Base-by-base conservation (phyloP, 805 yeast genomes). In the Kazachstania africana region DNA sequence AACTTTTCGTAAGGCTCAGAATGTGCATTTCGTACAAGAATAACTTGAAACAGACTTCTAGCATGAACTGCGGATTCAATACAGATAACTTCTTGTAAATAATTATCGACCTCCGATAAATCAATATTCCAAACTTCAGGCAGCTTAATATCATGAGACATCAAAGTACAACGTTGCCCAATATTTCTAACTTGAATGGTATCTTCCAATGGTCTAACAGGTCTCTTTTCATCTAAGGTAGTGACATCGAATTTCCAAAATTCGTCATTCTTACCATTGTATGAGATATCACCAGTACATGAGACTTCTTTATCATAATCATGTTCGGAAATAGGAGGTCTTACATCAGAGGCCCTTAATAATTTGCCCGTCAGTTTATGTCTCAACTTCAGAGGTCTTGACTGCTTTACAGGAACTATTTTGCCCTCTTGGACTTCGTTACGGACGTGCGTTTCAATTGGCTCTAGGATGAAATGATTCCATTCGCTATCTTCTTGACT, bases 281-380 rank as follows among this genome's bases (percentile, higher is more conserved):
- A 71, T 1, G 74, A 70, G 5, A 63, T 54, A 53, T 69, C 70
- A 4, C 88, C 91, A 35, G 73, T 48, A 40, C 83, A 74, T 17
- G 82, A 69, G 1, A 85, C 94, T 55, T 85, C 94, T 40, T 68
- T 70, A 48, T 85, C 78, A 55, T 88, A 87, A 35, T 91, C 97
- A 47, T 83, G 91, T 49, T 83, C 94, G 8, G 88, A 71, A 17
- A 85, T 71, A 8, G 95, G 95, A 3, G 97, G 95, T 37, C 87
- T 72, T 31, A 69, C 61, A 2, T 53, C 40, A 38, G 81, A 74
- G 15, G 84, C 79, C 40, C 75, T 75, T 32, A 91, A 57, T 28
- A 80, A 71, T 39, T 73, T 72, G 12, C 76, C 70, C 1, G 96
- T 79, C 2, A 45, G 38, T 36, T 65, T 64, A 53, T 91, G 97